Conservation (phyloP, 192 early-diverging fungal genomes). For the Gonapodya prolifera region DNA sequence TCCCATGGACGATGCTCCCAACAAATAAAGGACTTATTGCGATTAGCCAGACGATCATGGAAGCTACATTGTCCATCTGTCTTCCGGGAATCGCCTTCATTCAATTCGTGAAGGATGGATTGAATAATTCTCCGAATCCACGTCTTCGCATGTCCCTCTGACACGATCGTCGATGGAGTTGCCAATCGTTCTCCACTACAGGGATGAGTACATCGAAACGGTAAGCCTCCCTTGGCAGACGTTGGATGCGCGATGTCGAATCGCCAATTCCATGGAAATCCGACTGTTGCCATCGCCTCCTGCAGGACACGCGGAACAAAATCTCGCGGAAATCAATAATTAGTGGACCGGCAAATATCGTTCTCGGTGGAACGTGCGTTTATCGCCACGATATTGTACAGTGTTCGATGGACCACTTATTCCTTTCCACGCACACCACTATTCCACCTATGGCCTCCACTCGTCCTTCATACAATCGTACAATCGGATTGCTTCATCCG, state of each 20-base stretch:
- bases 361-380: constrained; percentile 78
- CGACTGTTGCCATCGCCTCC: background rate
- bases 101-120: no score
- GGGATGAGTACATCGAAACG: constrained; percentile 90
- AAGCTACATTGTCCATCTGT: no score
- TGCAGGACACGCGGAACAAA: constrained; percentile 89
- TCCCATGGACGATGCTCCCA: no score
- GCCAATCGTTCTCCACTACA: constrained; percentile 56
- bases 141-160: no score
- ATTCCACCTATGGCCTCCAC: no score
- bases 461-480: constrained; percentile 66
- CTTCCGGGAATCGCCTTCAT: no score
- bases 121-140: no score
- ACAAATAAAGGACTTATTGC: no score
- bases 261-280: background rate
- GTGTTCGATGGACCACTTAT: background rate
- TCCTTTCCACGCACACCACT: no score
- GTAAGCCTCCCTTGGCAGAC: constrained; percentile 19
- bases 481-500: constrained; percentile 83
- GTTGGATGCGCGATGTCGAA: background rate
- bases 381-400: no score
- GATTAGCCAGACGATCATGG: no score
- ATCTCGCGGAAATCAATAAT: constrained; percentile 86
- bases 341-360: constrained; percentile 90
- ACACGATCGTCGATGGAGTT: constrained; percentile 74